Percentiles rank a stretch among this genome's conserved stretches.
phyloP scores from a whole-genome alignment of 192 early-diverging fungal species.

The Podila epigama region DNA sequence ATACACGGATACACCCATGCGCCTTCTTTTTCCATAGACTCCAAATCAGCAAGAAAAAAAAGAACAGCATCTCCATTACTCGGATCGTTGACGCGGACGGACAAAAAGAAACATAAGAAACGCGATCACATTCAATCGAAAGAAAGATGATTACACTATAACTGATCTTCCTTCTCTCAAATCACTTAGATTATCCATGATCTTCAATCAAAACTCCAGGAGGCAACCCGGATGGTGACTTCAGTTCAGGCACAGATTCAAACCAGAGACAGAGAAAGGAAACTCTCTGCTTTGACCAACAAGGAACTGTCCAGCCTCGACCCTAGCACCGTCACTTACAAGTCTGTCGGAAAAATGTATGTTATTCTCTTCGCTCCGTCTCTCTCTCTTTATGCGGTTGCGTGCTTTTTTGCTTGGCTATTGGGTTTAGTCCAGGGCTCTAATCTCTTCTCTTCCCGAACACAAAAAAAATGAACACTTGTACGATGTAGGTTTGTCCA shows the following conservation, averaged over 20 bases:
- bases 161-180: not conserved
- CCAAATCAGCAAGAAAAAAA: too few relatives aligned
- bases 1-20: not conserved
- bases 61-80: too few relatives aligned
- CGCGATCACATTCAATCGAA: too few relatives aligned
- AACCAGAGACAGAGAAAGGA: constrained; percentile 69
- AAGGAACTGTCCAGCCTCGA: constrained; percentile 67
- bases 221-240: constrained; percentile 65
- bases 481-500: constrained; percentile 59
- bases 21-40: not conserved
- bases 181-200: constrained; percentile 63
- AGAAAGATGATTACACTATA: too few relatives aligned
- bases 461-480: not conserved
- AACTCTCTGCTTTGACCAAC: constrained; percentile 71
- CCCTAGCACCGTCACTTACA: constrained; percentile 65
- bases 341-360: constrained; percentile 80
- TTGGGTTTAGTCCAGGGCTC: not conserved
- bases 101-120: not conserved
- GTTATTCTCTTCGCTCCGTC: not conserved
- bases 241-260: constrained; percentile 69
- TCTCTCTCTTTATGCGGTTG: not conserved
- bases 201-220: constrained; percentile 69
- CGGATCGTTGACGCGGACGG: not conserved
- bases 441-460: not conserved
- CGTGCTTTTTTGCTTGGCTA: too few relatives aligned